Base-by-base conservation (phyloP, 495 filamentous ascomycete species). In the Neurospora tetrasperma region DNA sequence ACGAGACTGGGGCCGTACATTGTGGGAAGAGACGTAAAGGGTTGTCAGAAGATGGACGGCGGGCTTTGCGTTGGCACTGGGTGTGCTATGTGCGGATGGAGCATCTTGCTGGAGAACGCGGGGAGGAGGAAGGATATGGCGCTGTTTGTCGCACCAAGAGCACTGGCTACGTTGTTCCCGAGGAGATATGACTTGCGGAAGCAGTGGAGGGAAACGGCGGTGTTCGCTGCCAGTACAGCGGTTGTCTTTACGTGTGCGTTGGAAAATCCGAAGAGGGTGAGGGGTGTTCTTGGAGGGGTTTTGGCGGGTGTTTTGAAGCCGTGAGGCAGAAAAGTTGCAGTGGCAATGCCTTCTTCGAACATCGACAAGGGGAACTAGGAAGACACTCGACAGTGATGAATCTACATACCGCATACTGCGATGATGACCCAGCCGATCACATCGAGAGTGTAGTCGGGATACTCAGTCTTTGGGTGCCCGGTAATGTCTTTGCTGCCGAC, bases 61-160 rank as follows among this genome's bases (percentile, higher is more conserved):
- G 93, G 94, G 5, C 76, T 94, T 12, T 96, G 93, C 73, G 88
- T 98, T 23, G 88, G 87, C 3, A 81, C 86, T 10, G 93, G 94
- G 42, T 95, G 94, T 81, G 77, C 90, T 42, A 80, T 94, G 62
- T 97, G 94, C 77, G 94, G 94, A 4, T 93, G 91, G 91, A 95
- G 93, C 80, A 88, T 95, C 70, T 80, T 97, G 71, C 78, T 94
- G 43, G 94, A 97, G 82, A 87, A 87, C 41, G 81, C 85, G 35
- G 84, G 84, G 68, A 86, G 91, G 75, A 85, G 93, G 70, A 90
- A 92, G 78, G 94, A 97, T 74, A 83, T 97, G 76, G 89, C 90
- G 39, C 84, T 96, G 66, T 98, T 97, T 83, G 93, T 98, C 74
- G 90, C 90, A 72, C 94, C 94, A 2, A 85, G 93, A 71, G 94